Base-by-base conservation (phyloP, 495 filamentous ascomycete genomes). In the Neurospora intermedia region DNA sequence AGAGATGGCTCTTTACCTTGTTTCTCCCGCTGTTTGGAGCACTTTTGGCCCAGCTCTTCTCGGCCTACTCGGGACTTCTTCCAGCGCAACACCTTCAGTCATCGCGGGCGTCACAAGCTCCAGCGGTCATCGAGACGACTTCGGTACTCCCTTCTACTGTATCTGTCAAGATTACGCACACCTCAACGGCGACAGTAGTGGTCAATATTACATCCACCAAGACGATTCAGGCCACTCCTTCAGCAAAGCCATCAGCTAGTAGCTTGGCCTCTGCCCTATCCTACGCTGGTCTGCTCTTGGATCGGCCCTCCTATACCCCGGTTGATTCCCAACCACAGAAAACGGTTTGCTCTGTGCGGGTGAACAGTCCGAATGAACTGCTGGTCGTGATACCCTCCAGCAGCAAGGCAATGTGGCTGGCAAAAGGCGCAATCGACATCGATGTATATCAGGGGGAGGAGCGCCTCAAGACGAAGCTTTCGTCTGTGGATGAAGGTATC, bases 401-500 rank as follows among this genome's bases (percentile, higher is more conserved):
- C 11, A 78, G 77, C 72, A 85, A 84, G 72, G 77, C 79, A 18
- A 72, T 77, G 31, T 85, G 82, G 81, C 76, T 85, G 27, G 77
- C 80, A 8, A 82, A 78, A 66, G 83, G 83, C 38, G 81, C 83
- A 10, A 81, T 86, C 69, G 74, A 82, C 42, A 81, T 86, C 59
- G 78, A 80, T n/a, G 83, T 84, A 16, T 80, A 73, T 70, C 84
- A 84, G 16, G 80, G 80, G n/a, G 73, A 81, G 13, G 73, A 80
- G 23, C 74, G 76, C 10, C 75, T 86, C 69, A 80, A 80, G 73
- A 82, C 80, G 4, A 83, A 82, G 73, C 77, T 85, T 18, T 83
- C 81, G 7, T 80, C 79, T 9, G 74, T 82, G 42, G 81, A 84
- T 38, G 82, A 85, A 35, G 85, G 85, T 3, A 80, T 86, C 70